phyloP scores from a whole-genome alignment of 2,329 filamentous ascomycete genomes.

The Xylaria sp. region DNA sequence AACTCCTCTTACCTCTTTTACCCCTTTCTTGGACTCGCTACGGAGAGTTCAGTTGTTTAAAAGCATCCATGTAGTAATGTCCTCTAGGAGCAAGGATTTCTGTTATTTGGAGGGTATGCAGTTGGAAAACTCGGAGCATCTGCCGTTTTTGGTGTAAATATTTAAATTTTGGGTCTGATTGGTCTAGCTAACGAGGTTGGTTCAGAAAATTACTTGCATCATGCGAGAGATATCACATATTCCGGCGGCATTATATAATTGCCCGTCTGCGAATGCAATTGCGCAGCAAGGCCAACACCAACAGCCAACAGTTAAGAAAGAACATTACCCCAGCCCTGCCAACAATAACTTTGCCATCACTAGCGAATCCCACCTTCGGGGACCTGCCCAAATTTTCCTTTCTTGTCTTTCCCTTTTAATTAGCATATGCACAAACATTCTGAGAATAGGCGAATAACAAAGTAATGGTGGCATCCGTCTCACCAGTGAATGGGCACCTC shows the following conservation, averaged over 20 bases:
- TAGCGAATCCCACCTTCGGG: not conserved
- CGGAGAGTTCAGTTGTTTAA: not conserved
- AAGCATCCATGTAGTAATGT: not conserved
- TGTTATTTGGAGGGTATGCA: not conserved
- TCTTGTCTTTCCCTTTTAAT: not conserved
- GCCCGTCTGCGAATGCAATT: slow-evolving; percentile 21
- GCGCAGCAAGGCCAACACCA: slow-evolving; percentile 24
- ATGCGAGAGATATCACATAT: slow-evolving; percentile 37
- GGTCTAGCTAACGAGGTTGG: slow-evolving; percentile 38
- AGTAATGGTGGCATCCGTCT: not conserved
- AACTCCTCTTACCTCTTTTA: not conserved
- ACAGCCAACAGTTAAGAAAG: slow-evolving; percentile 26
- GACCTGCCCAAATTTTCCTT: not conserved
- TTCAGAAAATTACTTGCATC: slow-evolving; percentile 38
- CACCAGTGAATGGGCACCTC: slow-evolving; percentile 1
- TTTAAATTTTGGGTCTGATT: slow-evolving; percentile 28
- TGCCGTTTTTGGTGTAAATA: slow-evolving; percentile 7
- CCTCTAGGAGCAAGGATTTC: not conserved
- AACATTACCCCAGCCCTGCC: slow-evolving; percentile 15
- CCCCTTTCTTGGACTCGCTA: not conserved
- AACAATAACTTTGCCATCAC: slow-evolving; percentile 25
- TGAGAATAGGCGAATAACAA: slow-evolving; percentile 19
- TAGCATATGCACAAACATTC: slow-evolving; percentile 5
- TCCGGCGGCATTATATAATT: slow-evolving; percentile 7
- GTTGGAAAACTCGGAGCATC: not conserved